A percentile compares a stretch with the other conserved stretches of the same genome.
These are phyloP conservation scores for Kwoniella pini DNA, from an alignment of 768 basidiomycete species.

Conservation along the genomic window DNA sequence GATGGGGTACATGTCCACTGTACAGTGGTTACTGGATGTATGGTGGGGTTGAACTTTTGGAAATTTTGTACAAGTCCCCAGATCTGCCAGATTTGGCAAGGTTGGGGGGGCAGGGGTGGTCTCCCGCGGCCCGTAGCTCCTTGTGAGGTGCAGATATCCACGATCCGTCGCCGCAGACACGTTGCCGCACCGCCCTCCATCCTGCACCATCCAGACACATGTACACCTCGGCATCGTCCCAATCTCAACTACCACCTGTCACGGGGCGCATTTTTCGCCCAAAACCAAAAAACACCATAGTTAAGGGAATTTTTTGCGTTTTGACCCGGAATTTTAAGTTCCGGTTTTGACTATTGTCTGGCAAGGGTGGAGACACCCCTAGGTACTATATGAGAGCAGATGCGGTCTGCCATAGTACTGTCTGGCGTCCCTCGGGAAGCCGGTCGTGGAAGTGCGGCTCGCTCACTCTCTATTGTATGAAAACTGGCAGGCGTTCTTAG, in stretches of 20 bases:
- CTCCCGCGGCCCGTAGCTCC: constrained; percentile 58
- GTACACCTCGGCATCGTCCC: too few relatives aligned
- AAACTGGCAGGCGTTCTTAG: constrained; percentile 1
- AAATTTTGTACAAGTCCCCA: neutral
- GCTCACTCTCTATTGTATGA: constrained; percentile 7
- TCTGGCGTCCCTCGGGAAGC: neutral
- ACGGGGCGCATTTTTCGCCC: constrained; percentile 14
- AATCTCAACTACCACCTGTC: constrained; percentile 14
- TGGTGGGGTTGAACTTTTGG: constrained; percentile 1
- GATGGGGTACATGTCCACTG: constrained; percentile 12
- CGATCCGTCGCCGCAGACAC: neutral
- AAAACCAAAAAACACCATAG: constrained; percentile 16
- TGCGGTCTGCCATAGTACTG: neutral
- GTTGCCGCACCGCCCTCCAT: constrained; percentile 2
- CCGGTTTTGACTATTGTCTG: constrained; percentile 10
- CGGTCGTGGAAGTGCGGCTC: neutral
- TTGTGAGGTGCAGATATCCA: neutral
- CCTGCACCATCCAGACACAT: neutral
- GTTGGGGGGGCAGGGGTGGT: constrained; percentile 70
- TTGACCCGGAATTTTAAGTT: constrained; percentile 18
- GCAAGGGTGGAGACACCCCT: constrained; percentile 4
- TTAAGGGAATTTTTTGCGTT: constrained; percentile 22
- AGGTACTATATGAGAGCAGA: constrained; percentile 21
- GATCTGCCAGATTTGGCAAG: constrained; percentile 61
- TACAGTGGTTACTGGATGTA: neutral